Conservation (phyloP, 169 alveolate genomes). For the Toxoplasma gondii region DNA sequence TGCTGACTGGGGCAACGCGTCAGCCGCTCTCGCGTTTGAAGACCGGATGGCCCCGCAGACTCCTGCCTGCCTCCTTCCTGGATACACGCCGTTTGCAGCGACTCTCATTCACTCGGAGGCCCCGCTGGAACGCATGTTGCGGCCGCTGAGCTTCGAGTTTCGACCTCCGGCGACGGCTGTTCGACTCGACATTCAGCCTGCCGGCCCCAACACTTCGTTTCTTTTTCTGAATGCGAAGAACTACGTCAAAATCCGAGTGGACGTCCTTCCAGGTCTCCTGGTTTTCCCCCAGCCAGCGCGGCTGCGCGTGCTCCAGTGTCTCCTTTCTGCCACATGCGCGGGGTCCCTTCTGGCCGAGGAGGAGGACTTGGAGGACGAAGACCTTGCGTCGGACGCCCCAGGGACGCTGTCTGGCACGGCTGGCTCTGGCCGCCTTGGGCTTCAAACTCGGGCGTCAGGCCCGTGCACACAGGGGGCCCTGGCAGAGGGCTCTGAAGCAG, state of each 20-base stretch:
- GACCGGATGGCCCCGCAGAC: conserved; percentile 31
- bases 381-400: not conserved
- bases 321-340: conserved; percentile 32
- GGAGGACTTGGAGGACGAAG: conserved; percentile 16
- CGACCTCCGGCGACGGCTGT: conserved; percentile 38
- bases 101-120: conserved; percentile 56
- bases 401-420: not conserved
- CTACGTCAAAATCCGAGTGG: not conserved
- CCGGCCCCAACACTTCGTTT: not conserved
- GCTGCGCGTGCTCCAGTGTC: conserved; percentile 64
- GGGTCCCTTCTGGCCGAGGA: conserved; percentile 20
- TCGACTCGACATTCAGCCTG: not conserved
- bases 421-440: not conserved
- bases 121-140: conserved; percentile 58
- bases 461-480: not conserved
- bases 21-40: conserved; percentile 21
- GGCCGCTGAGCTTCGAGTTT: conserved; percentile 50
- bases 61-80: conserved; percentile 16
- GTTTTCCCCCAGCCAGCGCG: conserved; percentile 22
- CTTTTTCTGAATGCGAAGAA: not conserved
- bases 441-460: not conserved
- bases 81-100: conserved; percentile 52
- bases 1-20: conserved; percentile 20
- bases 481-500: not conserved
- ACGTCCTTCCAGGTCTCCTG: conserved; percentile 23